These are phyloP conservation scores for Fusarium albosuccineum DNA, from an alignment of 2,329 filamentous ascomycete species.

Conservation along the genomic window DNA sequence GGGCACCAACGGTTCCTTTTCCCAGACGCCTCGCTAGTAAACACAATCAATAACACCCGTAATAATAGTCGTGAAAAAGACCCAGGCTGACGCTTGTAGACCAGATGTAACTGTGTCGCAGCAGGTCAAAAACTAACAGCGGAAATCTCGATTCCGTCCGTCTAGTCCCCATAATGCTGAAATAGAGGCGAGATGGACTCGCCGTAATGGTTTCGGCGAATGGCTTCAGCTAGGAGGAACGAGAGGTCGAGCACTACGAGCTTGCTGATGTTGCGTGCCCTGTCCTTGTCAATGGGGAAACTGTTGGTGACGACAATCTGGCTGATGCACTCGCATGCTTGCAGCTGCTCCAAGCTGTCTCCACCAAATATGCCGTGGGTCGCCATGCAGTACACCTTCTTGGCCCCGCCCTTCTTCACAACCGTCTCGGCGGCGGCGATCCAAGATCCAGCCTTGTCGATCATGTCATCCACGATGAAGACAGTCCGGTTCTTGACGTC, in stretches of 20 bases:
- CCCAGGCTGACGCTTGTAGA: conserved; percentile 15
- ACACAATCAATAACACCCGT: conserved; percentile 34
- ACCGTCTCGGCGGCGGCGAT: conserved; percentile 97
- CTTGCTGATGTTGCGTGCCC: conserved; percentile 80
- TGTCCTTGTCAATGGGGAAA: conserved; percentile 87
- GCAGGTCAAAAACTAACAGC: conserved; percentile 20
- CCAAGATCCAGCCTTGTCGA: conserved; percentile 97
- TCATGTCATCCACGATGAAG: conserved; percentile 98
- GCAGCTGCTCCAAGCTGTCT: conserved; percentile 89
- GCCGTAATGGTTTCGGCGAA: conserved; percentile 95
- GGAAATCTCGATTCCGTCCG: conserved; percentile 14
- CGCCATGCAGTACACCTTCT: conserved; percentile 96
- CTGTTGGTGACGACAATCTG: conserved; percentile 96
- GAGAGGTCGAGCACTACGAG: conserved; percentile 91
- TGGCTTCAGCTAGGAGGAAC: conserved; percentile 88
- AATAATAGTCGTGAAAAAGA: conserved; percentile 33
- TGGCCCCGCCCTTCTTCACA: conserved; percentile 90
- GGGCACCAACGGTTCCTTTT: conserved; percentile 40
- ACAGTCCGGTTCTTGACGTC: conserved; percentile 90
- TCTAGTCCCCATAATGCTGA: conserved; percentile 72
- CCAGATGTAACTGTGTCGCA: conserved; percentile 20
- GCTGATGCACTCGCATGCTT: conserved; percentile 93
- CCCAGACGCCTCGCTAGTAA: conserved; percentile 55
- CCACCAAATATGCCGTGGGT: conserved; percentile 95
- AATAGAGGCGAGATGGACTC: conserved; percentile 82